phyloP scores from a whole-genome alignment of 1,139 yeast species.

The Taphrina populina region DNA sequence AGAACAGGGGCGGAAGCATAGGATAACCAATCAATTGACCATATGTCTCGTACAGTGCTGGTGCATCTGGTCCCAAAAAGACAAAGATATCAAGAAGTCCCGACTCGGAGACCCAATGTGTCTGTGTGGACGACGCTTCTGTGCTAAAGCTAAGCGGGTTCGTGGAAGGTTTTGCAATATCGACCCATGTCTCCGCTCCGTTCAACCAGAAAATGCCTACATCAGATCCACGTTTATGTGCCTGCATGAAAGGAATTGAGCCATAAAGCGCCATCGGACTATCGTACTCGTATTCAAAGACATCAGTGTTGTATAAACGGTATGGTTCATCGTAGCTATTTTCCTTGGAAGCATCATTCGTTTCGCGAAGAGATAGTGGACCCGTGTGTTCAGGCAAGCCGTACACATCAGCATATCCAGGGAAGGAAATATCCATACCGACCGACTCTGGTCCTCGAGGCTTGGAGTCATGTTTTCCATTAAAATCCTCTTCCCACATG shows the following conservation, averaged over 20 bases:
- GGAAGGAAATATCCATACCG: constrained; percentile 70
- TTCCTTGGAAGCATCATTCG: constrained; percentile 47
- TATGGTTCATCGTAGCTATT: constrained; percentile 63
- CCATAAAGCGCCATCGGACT: constrained; percentile 93
- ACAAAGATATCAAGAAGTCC: constrained; percentile 78
- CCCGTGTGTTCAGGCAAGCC: constrained; percentile 98
- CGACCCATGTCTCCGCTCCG: constrained; percentile 88
- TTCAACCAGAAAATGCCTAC: constrained; percentile 89
- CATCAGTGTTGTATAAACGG: constrained; percentile 85
- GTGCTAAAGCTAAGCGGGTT: constrained; percentile 40
- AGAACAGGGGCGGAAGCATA: constrained; percentile 70
- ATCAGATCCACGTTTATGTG: constrained; percentile 58
- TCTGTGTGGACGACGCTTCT: constrained; percentile 40
- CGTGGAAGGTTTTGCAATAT: constrained; percentile 51
- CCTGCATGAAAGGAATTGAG: constrained; percentile 81
- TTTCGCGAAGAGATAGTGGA: constrained; percentile 67
- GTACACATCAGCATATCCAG: constrained; percentile 62
- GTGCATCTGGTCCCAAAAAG: constrained; percentile 63
- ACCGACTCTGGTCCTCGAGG: constrained; percentile 91
- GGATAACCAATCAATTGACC: constrained; percentile 74
- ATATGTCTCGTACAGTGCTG: constrained; percentile 60
- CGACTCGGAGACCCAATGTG: constrained; percentile 94
- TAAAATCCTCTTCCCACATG: constrained; percentile 54
- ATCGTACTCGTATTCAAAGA: constrained; percentile 82
- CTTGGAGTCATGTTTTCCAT: constrained; percentile 47